Conservation (phyloP, 129 eudicot genomes). For the Artemisia annua region DNA sequence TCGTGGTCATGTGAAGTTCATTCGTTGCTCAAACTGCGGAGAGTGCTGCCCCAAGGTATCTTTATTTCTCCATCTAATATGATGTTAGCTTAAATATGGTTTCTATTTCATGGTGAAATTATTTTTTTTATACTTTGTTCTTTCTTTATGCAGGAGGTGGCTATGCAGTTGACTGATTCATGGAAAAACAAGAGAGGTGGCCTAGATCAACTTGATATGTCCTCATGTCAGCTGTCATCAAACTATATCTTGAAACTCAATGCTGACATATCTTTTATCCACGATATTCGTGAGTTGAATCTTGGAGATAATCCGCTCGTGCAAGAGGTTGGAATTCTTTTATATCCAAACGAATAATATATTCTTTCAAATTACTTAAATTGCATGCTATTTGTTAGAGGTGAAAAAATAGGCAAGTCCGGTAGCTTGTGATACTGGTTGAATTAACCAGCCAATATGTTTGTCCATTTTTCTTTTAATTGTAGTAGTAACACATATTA, state of each 20-base stretch:
- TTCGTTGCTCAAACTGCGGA: constrained; percentile 81
- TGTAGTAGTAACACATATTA: too few species aligned
- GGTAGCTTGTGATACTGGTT: too few species aligned
- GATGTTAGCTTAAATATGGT: too few species aligned
- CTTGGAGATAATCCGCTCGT: constrained; percentile 62
- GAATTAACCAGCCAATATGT: too few species aligned
- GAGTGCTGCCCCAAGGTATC: constrained; percentile 78
- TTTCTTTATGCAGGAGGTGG: too few species aligned
- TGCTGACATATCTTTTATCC: constrained; percentile 42
- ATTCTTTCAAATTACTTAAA: too few species aligned
- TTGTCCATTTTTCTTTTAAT: not conserved
- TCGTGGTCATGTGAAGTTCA: constrained; percentile 72
- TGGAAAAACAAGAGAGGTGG: constrained; percentile 59
- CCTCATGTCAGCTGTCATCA: constrained; percentile 66
- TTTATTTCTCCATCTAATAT: too few species aligned
- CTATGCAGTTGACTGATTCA: constrained; percentile 65
- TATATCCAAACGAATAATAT: not conserved
- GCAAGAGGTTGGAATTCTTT: constrained; percentile 51
- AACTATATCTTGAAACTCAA: constrained; percentile 44
- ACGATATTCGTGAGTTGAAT: constrained; percentile 62
- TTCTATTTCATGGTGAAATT: not conserved
- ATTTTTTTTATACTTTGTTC: too few species aligned
- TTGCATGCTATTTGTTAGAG: too few species aligned
- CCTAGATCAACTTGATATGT: constrained; percentile 69
- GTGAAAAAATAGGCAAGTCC: too few species aligned